Evolutionary conservation across 352 stramenopile species (phyloP).

Genomic region (Globisporangium echinulatum): DNA sequence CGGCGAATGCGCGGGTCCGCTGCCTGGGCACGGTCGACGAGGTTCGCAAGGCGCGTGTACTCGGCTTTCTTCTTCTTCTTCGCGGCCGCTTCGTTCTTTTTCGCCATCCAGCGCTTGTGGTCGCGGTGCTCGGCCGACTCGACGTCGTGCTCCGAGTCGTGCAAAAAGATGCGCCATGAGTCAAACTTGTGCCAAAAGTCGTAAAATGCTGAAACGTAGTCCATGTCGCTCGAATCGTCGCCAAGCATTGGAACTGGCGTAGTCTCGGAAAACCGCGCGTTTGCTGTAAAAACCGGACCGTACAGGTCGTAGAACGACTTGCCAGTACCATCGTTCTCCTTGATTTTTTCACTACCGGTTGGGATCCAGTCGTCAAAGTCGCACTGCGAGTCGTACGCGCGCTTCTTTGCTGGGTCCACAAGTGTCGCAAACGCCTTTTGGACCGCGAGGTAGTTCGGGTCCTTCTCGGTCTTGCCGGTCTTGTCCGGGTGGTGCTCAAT

Average conservation of each 20-base stretch:
- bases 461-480: constrained; percentile 86
- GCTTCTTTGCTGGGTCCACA: constrained; percentile 79
- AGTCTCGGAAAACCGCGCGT: constrained; percentile 78
- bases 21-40: constrained; percentile 73
- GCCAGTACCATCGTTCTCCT: constrained; percentile 63
- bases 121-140: constrained; percentile 79
- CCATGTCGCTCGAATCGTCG: constrained; percentile 49
- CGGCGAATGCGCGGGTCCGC: constrained; percentile 71
- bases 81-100: constrained; percentile 79
- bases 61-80: constrained; percentile 90
- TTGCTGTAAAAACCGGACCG: constrained; percentile 65
- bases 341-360: constrained; percentile 67
- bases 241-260: constrained; percentile 71
- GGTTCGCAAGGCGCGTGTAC: constrained; percentile 71
- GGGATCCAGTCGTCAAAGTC: constrained; percentile 85
- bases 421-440: constrained; percentile 80
- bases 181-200: constrained; percentile 89
- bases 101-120: constrained; percentile 85
- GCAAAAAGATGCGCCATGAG: constrained; percentile 80
- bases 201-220: constrained; percentile 77
- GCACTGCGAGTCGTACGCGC: constrained; percentile 80
- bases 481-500: constrained; percentile 87
- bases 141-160: constrained; percentile 82
- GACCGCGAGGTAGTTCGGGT: constrained; percentile 84
- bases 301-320: constrained; percentile 87